Evolutionary conservation across 805 yeast genomes (phyloP), one percentile per base, ranked within the genome.

Genomic region (Ogataea salicorniae): DNA sequence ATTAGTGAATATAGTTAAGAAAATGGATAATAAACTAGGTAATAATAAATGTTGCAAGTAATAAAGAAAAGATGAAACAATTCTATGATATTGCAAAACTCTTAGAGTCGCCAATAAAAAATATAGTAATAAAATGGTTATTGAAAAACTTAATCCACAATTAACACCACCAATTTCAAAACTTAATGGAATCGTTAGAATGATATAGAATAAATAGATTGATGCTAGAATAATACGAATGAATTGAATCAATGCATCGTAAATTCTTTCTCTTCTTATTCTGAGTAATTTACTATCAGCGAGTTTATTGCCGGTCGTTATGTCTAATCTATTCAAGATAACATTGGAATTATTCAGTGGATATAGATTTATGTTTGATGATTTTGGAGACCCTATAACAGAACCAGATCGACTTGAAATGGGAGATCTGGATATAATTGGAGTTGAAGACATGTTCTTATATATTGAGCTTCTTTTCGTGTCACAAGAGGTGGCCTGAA

Each of bases 131-230:
- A 87, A 78, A 42, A 92, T 74, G 6, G 96, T 83, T 33, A 82
- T 75, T 0, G 92, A 81, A 64, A 82, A 94, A 17, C 95, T 81
- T 50, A 94, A 70, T 1, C 99, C 99, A 67, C 98, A 92, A 47
- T 80, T 75, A 17, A 83, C 76, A 1, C 98, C 97, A 9, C 98
- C 98, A 36, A 89, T 84, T 60, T 92, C 96, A 67, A 94, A 94
- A 22, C 97, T 86, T 51, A 94, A 75, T 5, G 98, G 98, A 6
- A 94, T 85, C 2, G 97, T 85, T 31, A 91, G 72, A 29, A 90
- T 76, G 13, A 88, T 81, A 43, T 87, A 76, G 6, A 77, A 63
- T 46, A 89, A 70, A 59, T 90, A 89, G 31, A 85, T 65, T 1
- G 79, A 67, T 0, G 87, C 79, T 49, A 81, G 69, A 15, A 76